phyloP scores from a whole-genome alignment of 768 basidiomycete genomes.

The Tricholoma terreum region DNA sequence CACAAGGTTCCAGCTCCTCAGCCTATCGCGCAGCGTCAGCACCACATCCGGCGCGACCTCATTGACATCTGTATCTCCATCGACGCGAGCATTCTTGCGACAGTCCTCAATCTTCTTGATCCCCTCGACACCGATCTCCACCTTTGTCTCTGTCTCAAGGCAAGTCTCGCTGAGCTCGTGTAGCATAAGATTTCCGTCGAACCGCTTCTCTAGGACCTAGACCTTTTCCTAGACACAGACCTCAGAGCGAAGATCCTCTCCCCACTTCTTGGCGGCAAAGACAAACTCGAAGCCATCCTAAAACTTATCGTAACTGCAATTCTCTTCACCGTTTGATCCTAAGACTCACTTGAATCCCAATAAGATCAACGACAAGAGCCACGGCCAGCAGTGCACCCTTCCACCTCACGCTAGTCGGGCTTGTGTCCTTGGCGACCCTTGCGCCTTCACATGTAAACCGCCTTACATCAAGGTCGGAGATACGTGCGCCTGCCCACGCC shows the following conservation, averaged over 20 bases:
- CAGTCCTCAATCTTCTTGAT: slow-evolving; percentile 12
- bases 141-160: slow-evolving; percentile 18
- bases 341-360: not conserved
- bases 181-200: not conserved
- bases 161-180: not conserved
- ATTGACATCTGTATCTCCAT: slow-evolving; percentile 16
- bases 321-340: not conserved
- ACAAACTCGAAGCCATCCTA: slow-evolving; percentile 12
- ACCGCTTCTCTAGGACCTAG: slow-evolving; percentile 9
- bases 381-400: slow-evolving; percentile 10
- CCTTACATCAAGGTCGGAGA: slow-evolving; percentile 14
- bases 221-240: slow-evolving; percentile 17
- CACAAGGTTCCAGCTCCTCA: slow-evolving; percentile 7
- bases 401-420: slow-evolving; percentile 15
- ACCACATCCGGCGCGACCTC: slow-evolving; percentile 15
- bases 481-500: slow-evolving; percentile 35
- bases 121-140: slow-evolving; percentile 13
- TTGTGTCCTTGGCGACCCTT: slow-evolving; percentile 9
- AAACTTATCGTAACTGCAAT: slow-evolving; percentile 13
- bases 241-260: slow-evolving; percentile 10
- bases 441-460: slow-evolving; percentile 15
- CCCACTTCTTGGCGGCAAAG: slow-evolving; percentile 14
- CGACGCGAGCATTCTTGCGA: slow-evolving; percentile 12
- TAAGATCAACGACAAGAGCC: slow-evolving; percentile 3
- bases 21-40: slow-evolving; percentile 14